Evolutionary conservation across 2,329 filamentous ascomycete genomes (phyloP).

Genomic region (Elsinoe necatrix): DNA sequence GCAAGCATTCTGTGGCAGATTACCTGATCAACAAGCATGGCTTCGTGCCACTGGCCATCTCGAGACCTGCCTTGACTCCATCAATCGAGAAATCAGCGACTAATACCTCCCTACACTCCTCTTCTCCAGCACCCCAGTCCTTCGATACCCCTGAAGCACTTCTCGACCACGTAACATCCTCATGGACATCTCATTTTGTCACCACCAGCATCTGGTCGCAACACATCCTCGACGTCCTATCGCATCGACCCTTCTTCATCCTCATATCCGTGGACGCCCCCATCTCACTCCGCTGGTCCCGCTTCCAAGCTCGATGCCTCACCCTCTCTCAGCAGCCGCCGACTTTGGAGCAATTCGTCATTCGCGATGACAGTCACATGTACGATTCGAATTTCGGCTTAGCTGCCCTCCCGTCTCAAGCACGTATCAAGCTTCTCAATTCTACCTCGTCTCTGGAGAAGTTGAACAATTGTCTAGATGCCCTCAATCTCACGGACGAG

Average conservation of each 20-base stretch:
- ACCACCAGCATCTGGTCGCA: constrained; percentile 75
- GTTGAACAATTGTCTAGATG: constrained; percentile 62
- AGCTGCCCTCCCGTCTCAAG: constrained; percentile 68
- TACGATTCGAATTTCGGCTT: constrained; percentile 56
- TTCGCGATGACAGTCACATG: constrained; percentile 63
- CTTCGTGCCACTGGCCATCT: constrained; percentile 65
- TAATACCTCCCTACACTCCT: constrained; percentile 26
- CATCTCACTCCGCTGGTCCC: constrained; percentile 70
- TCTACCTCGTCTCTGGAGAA: constrained; percentile 62
- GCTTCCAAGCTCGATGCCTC: constrained; percentile 56
- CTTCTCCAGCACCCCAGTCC: constrained; percentile 23
- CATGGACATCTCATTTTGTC: constrained; percentile 78
- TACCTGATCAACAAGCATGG: constrained; percentile 78
- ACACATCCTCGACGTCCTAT: constrained; percentile 62
- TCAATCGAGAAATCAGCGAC: constrained; percentile 37
- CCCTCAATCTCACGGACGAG: constrained; percentile 67
- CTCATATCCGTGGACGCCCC: constrained; percentile 88
- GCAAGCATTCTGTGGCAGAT: constrained; percentile 80
- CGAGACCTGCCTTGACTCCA: constrained; percentile 31
- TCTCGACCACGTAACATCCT: constrained; percentile 74
- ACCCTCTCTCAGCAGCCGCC: constrained; percentile 42
- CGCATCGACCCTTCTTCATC: constrained; percentile 82
- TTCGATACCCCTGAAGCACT: constrained; percentile 61
- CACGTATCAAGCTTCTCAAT: constrained; percentile 80
- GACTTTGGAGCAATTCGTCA: constrained; percentile 50